Percentiles rank a stretch among this genome's conserved stretches.
Evolutionary conservation across 179 eudicot genomes (phyloP).

Genomic region (Vitellaria paradoxa): DNA sequence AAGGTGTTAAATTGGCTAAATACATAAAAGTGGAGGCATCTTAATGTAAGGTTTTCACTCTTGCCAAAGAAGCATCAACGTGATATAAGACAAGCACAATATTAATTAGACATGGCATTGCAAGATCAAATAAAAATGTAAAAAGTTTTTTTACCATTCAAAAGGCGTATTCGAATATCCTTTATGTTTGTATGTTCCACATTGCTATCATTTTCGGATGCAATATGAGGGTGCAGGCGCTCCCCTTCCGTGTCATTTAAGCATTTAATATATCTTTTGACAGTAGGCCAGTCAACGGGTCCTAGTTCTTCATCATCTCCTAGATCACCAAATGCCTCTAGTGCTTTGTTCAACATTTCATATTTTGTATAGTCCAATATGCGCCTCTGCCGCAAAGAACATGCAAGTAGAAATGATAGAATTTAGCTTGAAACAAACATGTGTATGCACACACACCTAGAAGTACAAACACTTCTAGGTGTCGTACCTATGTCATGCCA

Average conservation of each 20-base stretch:
- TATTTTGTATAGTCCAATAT: slow-evolving; percentile 78
- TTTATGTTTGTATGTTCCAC: slow-evolving; percentile 54
- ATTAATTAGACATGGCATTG: neutral
- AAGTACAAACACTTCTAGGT: no score
- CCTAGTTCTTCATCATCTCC: slow-evolving; percentile 97
- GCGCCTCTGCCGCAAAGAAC: slow-evolving; percentile 57
- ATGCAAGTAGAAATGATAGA: neutral
- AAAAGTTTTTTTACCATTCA: slow-evolving; percentile 52
- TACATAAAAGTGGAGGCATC: neutral
- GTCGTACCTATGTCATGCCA: no score
- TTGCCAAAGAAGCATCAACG: neutral
- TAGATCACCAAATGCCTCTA: slow-evolving; percentile 84
- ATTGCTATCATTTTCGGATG: slow-evolving; percentile 39
- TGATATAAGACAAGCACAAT: neutral
- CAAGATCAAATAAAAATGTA: neutral
- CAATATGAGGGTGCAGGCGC: slow-evolving; percentile 63
- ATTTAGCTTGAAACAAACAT: neutral
- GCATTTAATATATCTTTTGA: slow-evolving; percentile 69
- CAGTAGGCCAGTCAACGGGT: slow-evolving; percentile 94
- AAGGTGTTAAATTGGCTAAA: neutral
- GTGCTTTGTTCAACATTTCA: slow-evolving; percentile 87
- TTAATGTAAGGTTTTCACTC: neutral
- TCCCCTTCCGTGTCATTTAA: slow-evolving; percentile 68
- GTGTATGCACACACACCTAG: neutral
- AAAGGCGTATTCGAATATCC: slow-evolving; percentile 79